Base-by-base conservation (phyloP, 1,139 yeast species). In the Zygoascus sp. region DNA sequence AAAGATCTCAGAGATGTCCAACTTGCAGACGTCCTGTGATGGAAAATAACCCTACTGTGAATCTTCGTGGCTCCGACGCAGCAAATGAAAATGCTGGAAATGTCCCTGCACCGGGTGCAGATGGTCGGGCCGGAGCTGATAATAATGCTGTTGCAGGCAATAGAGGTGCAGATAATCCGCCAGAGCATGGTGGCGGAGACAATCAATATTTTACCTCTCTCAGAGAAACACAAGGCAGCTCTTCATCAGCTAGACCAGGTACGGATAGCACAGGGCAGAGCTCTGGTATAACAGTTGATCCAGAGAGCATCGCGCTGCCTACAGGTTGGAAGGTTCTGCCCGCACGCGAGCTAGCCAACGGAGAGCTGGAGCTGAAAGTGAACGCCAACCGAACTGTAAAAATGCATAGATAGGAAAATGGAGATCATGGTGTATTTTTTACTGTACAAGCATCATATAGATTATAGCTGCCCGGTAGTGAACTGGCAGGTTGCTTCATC, bases 1-100 rank as follows among this genome's bases (percentile, higher is more conserved):
- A 87, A 60, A 75, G 96, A 54, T 87, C 96, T 0, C 94, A 84
- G 57, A 78, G 80, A 23, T 92, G 99, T 68, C 98, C 99, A 0
- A 80, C 90, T 48, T 92, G 97, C 65, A 74, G 97, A 55, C 72
- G 83, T 16, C 78, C 83, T n/a, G 96, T 89, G 8, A 47, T 66
- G 40, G 62, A 55, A 3, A 54, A 49, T n/a, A 35, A 45, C 17
- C 21, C 44, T 25, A 11, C 15, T 16, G 7, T 34, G 11, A 32
- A 19, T 21, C 20, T 15, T 19, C 32, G 17, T 27, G 32, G 19
- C 43, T 20, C 17, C 17, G 39, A 36, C 15, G 42, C 44, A 6
- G 19, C 43, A 30, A n/a, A 35, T 8, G 28, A n/a, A 11, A 37
- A n/a, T 2, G 36, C 21, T 15, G 20, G 16, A 22, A 25, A 25